phyloP scores from a whole-genome alignment of 257 asterid species.

The Linaria vulgaris region DNA sequence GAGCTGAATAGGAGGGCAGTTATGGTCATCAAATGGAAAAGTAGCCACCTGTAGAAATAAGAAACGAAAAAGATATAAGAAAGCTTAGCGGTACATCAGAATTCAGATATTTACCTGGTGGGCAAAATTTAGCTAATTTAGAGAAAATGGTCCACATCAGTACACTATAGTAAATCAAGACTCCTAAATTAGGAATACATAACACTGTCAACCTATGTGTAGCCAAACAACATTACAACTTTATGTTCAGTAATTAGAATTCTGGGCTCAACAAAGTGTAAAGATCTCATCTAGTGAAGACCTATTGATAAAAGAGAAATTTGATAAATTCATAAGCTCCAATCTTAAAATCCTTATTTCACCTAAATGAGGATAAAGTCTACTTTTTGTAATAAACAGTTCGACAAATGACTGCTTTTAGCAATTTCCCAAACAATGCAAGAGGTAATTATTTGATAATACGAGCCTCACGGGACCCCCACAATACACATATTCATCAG shows the following conservation, averaged over 20 bases:
- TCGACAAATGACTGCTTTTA: neutral
- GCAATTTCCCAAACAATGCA: neutral
- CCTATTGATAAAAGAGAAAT: neutral
- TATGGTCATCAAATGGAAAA: slow-evolving; percentile 98
- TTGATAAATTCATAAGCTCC: neutral
- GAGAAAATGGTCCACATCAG: neutral
- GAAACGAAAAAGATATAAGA: slow-evolving; percentile 12
- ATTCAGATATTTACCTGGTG: slow-evolving; percentile 14
- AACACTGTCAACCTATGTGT: neutral
- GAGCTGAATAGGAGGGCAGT: slow-evolving; percentile 96
- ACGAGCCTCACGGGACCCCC: neutral
- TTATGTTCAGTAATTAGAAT: neutral
- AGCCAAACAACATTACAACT: slow-evolving; percentile 3
- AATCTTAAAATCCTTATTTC: neutral
- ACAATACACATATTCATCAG: neutral
- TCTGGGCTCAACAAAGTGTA: neutral
- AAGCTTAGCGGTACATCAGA: neutral
- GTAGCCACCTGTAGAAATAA: slow-evolving; percentile 68
- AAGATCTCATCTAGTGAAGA: slow-evolving; percentile 7
- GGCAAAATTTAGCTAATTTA: neutral
- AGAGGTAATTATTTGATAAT: slow-evolving; percentile 1
- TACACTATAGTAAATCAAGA: neutral
- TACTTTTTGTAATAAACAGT: neutral
- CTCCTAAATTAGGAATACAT: neutral
- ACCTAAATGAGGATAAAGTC: neutral